Evolutionary conservation across 176 grass and related monocot species (phyloP).

Genomic region (Melocanna baccifera): DNA sequence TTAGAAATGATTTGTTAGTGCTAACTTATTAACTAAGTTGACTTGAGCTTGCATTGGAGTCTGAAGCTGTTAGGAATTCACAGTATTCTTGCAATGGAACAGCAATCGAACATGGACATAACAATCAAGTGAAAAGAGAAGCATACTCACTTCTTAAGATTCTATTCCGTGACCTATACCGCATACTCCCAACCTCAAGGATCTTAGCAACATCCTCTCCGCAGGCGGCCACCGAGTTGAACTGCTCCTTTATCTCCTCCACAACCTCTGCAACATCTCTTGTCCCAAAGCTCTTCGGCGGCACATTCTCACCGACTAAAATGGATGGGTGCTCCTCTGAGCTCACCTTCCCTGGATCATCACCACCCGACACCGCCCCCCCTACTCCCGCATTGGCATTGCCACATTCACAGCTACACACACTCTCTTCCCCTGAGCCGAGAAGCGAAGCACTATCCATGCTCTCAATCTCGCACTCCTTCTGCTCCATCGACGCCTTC

Average conservation of each 20-base stretch:
- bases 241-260: conserved; percentile 80
- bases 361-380: neutral
- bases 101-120: neutral
- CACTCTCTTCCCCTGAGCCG: conserved; percentile 42
- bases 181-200: conserved; percentile 67
- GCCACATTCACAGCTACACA: conserved; percentile 42
- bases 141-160: conserved; percentile 69
- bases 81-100: neutral
- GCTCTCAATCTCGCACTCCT: conserved; percentile 36
- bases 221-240: conserved; percentile 53
- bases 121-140: conserved; percentile 20
- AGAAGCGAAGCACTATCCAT: conserved; percentile 24
- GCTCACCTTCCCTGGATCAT: conserved; percentile 32
- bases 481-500: conserved; percentile 44
- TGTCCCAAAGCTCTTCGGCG: conserved; percentile 29
- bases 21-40: neutral
- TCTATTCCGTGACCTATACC: conserved; percentile 44
- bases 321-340: conserved; percentile 47
- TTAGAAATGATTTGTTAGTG: neutral
- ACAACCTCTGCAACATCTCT: conserved; percentile 66
- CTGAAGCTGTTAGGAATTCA: neutral
- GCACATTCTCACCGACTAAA: conserved; percentile 27
- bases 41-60: neutral
- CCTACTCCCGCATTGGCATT: conserved; percentile 8
- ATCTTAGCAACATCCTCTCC: conserved; percentile 70